phyloP scores from a whole-genome alignment of 2,329 filamentous ascomycete species.

The Monosporascus sp. region DNA sequence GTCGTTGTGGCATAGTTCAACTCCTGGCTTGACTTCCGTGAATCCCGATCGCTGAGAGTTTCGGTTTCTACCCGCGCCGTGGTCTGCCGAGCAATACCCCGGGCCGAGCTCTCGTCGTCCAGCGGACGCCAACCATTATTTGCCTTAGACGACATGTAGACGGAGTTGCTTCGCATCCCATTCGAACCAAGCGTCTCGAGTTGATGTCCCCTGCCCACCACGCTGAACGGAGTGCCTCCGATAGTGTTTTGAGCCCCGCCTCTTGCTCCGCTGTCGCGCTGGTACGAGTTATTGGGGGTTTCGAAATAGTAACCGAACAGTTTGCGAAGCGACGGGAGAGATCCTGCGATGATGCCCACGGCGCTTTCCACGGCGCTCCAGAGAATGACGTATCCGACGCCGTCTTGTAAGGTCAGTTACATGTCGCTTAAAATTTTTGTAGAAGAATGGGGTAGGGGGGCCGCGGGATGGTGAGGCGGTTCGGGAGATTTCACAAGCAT shows the following conservation, averaged over 20 bases:
- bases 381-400: not conserved
- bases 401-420: not conserved
- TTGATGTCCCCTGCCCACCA: not conserved
- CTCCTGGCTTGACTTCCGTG: no score
- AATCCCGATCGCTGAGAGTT: not conserved
- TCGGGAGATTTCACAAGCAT: no score
- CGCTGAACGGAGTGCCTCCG: not conserved
- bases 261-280: not conserved
- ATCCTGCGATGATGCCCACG: not conserved
- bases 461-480: no score
- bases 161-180: not conserved
- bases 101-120: not conserved
- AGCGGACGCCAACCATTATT: not conserved
- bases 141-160: not conserved
- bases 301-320: not conserved
- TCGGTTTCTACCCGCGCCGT: not conserved
- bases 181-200: not conserved
- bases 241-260: not conserved
- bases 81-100: not conserved
- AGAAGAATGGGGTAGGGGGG: no score
- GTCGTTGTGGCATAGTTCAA: no score
- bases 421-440: no score
- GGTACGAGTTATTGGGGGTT: not conserved
- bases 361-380: not conserved
- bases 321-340: not conserved